Conservation (phyloP, 257 asterid genomes). For the Buddleja alternifolia region DNA sequence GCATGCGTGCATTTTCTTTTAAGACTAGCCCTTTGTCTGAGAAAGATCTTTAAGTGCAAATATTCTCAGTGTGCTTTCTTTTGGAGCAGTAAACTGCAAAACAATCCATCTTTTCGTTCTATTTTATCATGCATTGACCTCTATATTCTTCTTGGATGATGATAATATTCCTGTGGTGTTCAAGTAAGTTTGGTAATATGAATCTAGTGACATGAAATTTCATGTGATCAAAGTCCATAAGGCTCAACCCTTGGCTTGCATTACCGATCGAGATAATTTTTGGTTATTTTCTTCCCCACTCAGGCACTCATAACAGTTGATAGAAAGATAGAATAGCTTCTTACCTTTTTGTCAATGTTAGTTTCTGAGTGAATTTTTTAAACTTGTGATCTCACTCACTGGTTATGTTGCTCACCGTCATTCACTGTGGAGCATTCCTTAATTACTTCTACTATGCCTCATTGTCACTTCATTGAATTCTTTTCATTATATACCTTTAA, state of each 20-base stretch:
- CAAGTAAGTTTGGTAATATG: constrained; percentile 2
- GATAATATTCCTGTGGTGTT: neutral
- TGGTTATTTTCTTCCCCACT: neutral
- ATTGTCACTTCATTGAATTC: neutral
- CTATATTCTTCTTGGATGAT: neutral
- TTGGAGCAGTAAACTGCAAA: neutral
- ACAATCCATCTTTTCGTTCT: neutral
- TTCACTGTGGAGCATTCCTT: neutral
- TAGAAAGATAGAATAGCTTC: neutral
- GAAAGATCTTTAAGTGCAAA: neutral
- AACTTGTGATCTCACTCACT: neutral
- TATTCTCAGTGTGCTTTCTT: constrained; percentile 2
- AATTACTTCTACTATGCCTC: neutral
- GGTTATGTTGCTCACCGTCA: neutral
- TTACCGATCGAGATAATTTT: neutral
- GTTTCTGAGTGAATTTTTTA: neutral
- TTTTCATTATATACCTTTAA: neutral
- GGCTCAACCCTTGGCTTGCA: neutral
- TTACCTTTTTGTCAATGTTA: neutral
- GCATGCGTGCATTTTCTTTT: constrained; percentile 31
- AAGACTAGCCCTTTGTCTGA: neutral
- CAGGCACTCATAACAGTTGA: neutral
- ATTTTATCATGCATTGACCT: neutral
- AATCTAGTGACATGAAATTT: neutral
- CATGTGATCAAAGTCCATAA: neutral